phyloP scores from a whole-genome alignment of 2,329 filamentous ascomycete species.

The Eutypella sp. region DNA sequence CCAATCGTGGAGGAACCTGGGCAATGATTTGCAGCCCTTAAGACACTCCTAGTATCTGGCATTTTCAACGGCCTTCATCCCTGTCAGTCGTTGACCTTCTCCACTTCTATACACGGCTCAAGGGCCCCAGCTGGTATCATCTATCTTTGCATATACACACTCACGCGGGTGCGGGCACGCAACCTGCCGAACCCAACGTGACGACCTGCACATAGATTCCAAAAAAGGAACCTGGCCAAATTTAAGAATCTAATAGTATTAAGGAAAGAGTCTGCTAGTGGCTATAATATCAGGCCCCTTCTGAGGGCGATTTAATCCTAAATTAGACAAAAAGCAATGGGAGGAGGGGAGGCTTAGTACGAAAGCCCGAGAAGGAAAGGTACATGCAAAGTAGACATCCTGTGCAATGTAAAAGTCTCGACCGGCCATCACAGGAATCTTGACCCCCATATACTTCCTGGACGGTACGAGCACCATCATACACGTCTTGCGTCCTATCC shows the following conservation, averaged over 20 bases:
- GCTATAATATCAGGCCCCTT: conserved; percentile 3
- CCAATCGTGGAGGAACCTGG: conserved; percentile 22
- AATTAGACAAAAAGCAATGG: conserved; percentile 8
- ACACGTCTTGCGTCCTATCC: conserved; percentile 9
- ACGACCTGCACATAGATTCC: conserved; percentile 11
- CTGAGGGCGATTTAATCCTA: conserved; percentile 4
- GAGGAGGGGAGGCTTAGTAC: conserved; percentile 14
- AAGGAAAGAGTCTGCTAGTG: conserved; percentile 1
- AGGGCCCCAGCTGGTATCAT: conserved; percentile 11
- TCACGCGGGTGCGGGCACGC: conserved; percentile 5
- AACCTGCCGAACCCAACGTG: conserved; percentile 18
- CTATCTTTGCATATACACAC: conserved; percentile 14
- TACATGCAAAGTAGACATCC: conserved; percentile 22
- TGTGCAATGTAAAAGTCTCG: conserved; percentile 24
- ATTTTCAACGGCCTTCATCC: conserved; percentile 26
- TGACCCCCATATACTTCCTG: conserved; percentile 18
- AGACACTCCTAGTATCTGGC: conserved; percentile 25
- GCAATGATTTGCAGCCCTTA: conserved; percentile 25
- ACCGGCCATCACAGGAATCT: conserved; percentile 20
- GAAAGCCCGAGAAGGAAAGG: conserved; percentile 17
- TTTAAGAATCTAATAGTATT: conserved; percentile 7
- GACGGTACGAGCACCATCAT: neutral
- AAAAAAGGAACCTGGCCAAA: conserved; percentile 11
- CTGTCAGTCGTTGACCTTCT: conserved; percentile 18
- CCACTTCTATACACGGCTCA: conserved; percentile 11